phyloP scores from a whole-genome alignment of 805 yeast species.

The Cyberlindnera nakhonratchasimensis region DNA sequence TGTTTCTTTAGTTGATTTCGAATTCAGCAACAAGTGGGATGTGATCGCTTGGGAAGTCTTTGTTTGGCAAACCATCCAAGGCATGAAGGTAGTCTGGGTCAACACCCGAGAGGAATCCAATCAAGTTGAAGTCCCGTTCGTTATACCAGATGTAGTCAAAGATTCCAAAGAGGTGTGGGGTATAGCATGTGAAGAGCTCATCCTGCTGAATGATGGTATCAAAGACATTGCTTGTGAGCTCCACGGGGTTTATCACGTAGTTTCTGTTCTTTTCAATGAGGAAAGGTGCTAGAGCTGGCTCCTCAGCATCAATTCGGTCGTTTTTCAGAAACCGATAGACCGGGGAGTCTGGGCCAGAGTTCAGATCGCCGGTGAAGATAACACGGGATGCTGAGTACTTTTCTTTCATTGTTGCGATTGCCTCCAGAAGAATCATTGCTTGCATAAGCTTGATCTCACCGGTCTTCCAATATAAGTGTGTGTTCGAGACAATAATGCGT shows the following conservation, averaged over 20 bases:
- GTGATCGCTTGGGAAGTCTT: conserved; percentile 46
- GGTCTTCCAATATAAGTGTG: conserved; percentile 60
- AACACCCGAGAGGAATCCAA: conserved; percentile 51
- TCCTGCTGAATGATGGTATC: conserved; percentile 24
- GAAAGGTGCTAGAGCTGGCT: conserved; percentile 25
- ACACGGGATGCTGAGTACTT: conserved; percentile 32
- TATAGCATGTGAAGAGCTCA: conserved; percentile 40
- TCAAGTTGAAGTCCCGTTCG: conserved; percentile 35
- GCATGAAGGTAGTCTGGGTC: conserved; percentile 32
- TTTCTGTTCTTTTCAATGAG: conserved; percentile 20
- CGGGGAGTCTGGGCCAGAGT: conserved; percentile 47
- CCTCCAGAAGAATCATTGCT: conserved; percentile 41
- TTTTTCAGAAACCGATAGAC: conserved; percentile 44
- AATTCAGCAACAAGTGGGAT: conserved; percentile 28
- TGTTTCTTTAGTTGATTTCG: conserved; percentile 16
- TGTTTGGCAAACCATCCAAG: conserved; percentile 50
- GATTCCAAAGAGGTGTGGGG: conserved; percentile 46
- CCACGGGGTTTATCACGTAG: conserved; percentile 31
- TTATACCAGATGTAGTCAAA: conserved; percentile 60
- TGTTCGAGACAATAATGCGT: conserved; percentile 47
- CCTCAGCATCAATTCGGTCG: conserved; percentile 28
- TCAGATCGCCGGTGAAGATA: conserved; percentile 55
- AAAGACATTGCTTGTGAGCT: conserved; percentile 29
- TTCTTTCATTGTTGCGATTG: conserved; percentile 30
- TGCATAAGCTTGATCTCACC: conserved; percentile 55